phyloP scores from a whole-genome alignment of 768 basidiomycete genomes.

The Russula sp. region DNA sequence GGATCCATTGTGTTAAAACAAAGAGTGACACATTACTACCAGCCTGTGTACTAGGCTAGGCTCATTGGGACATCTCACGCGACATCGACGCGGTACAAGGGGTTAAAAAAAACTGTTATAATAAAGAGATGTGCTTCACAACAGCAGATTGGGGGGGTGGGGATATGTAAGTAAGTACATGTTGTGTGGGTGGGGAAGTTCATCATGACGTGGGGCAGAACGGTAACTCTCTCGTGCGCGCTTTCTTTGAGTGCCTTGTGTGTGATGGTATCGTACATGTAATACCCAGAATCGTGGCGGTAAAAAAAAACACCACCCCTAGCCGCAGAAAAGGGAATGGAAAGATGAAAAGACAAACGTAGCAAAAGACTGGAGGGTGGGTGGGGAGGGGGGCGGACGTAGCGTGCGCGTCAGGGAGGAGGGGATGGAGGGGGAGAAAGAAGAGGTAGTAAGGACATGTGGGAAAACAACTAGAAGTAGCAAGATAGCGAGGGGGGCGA shows the following conservation, averaged over 20 bases:
- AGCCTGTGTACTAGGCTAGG: too few relatives aligned
- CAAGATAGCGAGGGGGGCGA: neutral
- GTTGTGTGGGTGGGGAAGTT: neutral
- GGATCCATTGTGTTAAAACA: too few relatives aligned
- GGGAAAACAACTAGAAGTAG: too few relatives aligned
- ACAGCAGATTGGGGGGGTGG: slow-evolving; percentile 5
- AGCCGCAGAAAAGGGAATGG: neutral
- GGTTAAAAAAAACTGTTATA: slow-evolving; percentile 7
- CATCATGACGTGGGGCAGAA: slow-evolving; percentile 1
- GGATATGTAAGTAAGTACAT: slow-evolving; percentile 20
- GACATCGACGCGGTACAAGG: too few relatives aligned
- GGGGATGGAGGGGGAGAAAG: neutral
- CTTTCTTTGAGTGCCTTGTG: neutral
- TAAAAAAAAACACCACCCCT: neutral
- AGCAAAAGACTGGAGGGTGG: too few relatives aligned
- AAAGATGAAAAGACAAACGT: neutral
- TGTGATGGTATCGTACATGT: slow-evolving; percentile 15
- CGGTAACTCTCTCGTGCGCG: slow-evolving; percentile 5
- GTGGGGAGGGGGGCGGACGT: neutral
- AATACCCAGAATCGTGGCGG: slow-evolving; percentile 9
- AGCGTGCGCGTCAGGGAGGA: neutral
- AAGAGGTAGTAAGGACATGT: neutral
- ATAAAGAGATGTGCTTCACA: slow-evolving; percentile 21
- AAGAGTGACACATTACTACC: too few relatives aligned
- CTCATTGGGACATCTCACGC: too few relatives aligned